Base-by-base conservation (phyloP, 2,329 filamentous ascomycete genomes). In the Bipolaris victoriae region DNA sequence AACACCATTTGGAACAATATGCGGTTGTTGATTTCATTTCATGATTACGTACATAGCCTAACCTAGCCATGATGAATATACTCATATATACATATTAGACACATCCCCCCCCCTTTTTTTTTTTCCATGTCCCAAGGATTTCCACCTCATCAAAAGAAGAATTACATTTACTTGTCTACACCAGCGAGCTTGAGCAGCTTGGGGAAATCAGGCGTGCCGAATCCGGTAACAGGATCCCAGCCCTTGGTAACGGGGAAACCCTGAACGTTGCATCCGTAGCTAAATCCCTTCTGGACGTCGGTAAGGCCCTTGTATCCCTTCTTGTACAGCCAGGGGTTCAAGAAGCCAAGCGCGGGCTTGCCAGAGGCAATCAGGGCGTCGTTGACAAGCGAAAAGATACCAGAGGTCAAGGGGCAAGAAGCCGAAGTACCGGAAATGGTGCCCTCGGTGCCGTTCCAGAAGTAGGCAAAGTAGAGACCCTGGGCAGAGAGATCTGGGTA, bases 401-500 rank as follows among this genome's bases (percentile, higher is more conserved):
- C 83, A 0, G 84, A 83, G 22, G 85, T 84, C 0, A 85, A 76
- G 0, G 88, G 88, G 0, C 84, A 75, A 0, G 86, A 82, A 31
- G 85, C 83, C 22, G 79, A 82, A 3, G 82, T 84, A 10, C 85
- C 84, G n/a, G 79, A 80, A 22, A 84, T 67, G 5, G 69, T 65
- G 1, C 58, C 63, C 41, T 79, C 72, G 0, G 66, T 74, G 2
- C 76, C 75, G 53, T 79, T 76, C 70, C 78, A 76, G 29, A 81
- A 70, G 22, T 79, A 75, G 3, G 75, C 76, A 63, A 81, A 84
- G 58, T 76, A 70, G 71, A 70, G 71, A 20, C 88, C 89, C 59
- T 86, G 83, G 7, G 84, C 84, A 1, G 87, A 82, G 20, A 90
- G 80, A 64, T 90, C 87, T 0, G 87, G 86, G 60, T 86, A 84